These are phyloP conservation scores for Colletotrichum acutatum DNA, from an alignment of 2,329 filamentous ascomycete species.

Conservation along the genomic window DNA sequence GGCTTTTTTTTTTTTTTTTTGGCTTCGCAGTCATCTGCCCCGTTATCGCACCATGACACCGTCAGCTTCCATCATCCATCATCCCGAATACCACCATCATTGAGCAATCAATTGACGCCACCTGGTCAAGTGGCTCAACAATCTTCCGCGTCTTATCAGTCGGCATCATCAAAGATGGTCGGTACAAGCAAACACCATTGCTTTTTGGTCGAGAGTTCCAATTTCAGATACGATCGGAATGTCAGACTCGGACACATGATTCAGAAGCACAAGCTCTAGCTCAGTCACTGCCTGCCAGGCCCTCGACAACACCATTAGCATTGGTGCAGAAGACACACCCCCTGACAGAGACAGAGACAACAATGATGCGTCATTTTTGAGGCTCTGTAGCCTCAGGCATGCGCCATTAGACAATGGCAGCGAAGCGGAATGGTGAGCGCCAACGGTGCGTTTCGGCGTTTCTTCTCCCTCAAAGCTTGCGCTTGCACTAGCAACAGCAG, in stretches of 20 bases:
- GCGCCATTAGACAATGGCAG: slow-evolving; percentile 7
- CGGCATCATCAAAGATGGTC: background rate
- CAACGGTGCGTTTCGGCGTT: slow-evolving; percentile 20
- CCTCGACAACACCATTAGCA: background rate
- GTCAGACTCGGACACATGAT: background rate
- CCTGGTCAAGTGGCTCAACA: background rate
- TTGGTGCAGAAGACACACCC: background rate
- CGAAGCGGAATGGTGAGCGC: slow-evolving; percentile 8
- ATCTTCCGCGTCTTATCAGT: background rate
- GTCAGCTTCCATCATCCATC: too few species aligned
- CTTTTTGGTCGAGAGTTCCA: slow-evolving; percentile 18
- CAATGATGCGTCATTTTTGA: slow-evolving; percentile 34
- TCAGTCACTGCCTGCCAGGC: background rate
- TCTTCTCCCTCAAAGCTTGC: slow-evolving; percentile 8
- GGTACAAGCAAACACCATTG: background rate
- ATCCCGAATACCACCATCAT: background rate
- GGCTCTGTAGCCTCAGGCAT: slow-evolving; percentile 34
- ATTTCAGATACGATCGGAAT: slow-evolving; percentile 5
- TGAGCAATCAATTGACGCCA: slow-evolving; percentile 1
- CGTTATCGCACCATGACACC: too few species aligned
- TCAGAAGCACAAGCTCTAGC: slow-evolving; percentile 17
- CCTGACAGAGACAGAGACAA: slow-evolving; percentile 1
- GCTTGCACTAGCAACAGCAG: background rate
- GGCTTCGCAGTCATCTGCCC: too few species aligned
- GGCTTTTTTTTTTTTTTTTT: too few species aligned